Evolutionary conservation across 2,329 filamentous ascomycete genomes (phyloP).

Genomic region (Nemania serpens): DNA sequence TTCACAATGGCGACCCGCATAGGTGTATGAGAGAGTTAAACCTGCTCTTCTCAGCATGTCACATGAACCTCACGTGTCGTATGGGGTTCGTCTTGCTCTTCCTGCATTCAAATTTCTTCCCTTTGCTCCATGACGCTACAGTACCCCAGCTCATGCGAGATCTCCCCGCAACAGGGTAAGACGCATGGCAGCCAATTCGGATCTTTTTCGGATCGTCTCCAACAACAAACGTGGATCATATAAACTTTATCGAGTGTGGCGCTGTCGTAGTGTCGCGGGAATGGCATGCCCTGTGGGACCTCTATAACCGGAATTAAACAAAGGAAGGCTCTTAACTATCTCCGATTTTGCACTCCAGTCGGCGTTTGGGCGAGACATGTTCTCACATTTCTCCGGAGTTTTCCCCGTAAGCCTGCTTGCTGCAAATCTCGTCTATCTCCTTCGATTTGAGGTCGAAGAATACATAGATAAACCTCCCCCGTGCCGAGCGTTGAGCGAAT

Average conservation of each 20-base stretch:
- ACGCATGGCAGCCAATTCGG: neutral
- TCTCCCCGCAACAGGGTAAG: neutral
- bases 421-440: conserved; percentile 5
- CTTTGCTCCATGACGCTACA: neutral
- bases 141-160: neutral
- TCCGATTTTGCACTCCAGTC: conserved; percentile 21
- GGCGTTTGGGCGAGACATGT: conserved; percentile 19
- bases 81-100: neutral
- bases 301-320: conserved; percentile 19
- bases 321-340: conserved; percentile 27
- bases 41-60: neutral
- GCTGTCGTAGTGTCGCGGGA: conserved; percentile 16
- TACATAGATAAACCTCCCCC: conserved; percentile 15
- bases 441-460: conserved; percentile 11
- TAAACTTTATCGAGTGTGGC: neutral
- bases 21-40: too few relatives aligned
- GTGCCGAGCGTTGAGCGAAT: conserved; percentile 6
- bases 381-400: conserved; percentile 14
- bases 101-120: neutral
- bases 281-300: conserved; percentile 17
- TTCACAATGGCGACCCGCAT: neutral
- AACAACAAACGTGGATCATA: neutral
- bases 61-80: neutral
- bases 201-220: neutral
- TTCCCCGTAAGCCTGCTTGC: conserved; percentile 3